Base-by-base conservation (phyloP, 805 yeast genomes). In the Wickerhamiella lipophila region DNA sequence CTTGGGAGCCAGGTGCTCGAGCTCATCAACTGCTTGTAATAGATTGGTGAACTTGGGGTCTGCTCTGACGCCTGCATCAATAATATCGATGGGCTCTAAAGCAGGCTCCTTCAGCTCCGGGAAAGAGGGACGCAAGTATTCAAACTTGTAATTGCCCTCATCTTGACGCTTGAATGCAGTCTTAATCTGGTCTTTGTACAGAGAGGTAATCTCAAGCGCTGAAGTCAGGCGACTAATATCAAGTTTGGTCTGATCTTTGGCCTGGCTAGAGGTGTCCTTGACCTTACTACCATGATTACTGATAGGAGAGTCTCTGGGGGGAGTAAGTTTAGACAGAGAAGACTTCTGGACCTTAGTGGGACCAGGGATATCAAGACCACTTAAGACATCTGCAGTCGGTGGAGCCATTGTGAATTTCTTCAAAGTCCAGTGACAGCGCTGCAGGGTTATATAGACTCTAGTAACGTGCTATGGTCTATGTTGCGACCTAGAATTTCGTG, bases 1-100 rank as follows among this genome's bases (percentile, higher is more conserved):
- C 58, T 76, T 80, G 26, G 92, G 89, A 1, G 84, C 76, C 34
- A 82, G 61, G 53, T 72, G 73, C 52, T 53, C 60, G 22, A 63
- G 58, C 40, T 57, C 50, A 18, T 53, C 49, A 13, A 60, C 64
- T 18, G 56, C 58, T 22, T 51, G 50, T 55, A 61, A 57, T 18
- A 63, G 55, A 19, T 58, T 55, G 32, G 54, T 42, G 53, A 56
- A 61, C 8, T 51, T 30, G 7, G 62, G 59, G 46, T 63, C 66
- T 3, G 65, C 67, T 5, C 50, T 42, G 13, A 60, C 47, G 1
- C 61, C 67, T 16, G 52, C 55, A 42, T 62, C 65, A 8, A 41
- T 39, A 35, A 46, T 49, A 8, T 53, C 55, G n/a, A 57, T 29
- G 26, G 49, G 53, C 38, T 54, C 59, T 4, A 64, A 52, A 1